Percentiles rank a stretch among this genome's conserved stretches.
phyloP scores from a whole-genome alignment of 148 eudicot species.

The Dysphania ambrosioides region DNA sequence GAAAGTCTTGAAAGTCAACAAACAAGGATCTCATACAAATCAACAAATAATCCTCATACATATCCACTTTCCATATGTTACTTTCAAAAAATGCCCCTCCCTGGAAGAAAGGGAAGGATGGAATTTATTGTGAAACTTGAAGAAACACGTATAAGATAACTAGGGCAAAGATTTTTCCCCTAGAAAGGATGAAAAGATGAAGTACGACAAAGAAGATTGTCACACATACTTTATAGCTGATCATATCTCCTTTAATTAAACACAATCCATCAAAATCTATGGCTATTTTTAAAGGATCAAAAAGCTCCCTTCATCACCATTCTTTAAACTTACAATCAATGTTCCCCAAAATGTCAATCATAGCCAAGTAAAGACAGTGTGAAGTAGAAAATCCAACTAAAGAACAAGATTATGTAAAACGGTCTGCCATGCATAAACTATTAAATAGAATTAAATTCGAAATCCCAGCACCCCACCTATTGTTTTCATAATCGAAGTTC shows the following conservation, averaged over 20 bases:
- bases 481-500: background rate
- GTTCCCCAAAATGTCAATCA: background rate
- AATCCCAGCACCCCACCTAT: background rate
- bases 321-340: background rate
- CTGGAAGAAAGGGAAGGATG: background rate
- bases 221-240: constrained; percentile 5
- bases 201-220: background rate
- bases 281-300: background rate
- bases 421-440: background rate
- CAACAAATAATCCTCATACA: constrained; percentile 7
- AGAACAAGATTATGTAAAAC: background rate
- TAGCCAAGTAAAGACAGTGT: too few relatives aligned
- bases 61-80: constrained; percentile 24
- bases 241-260: constrained; percentile 5
- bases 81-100: constrained; percentile 30
- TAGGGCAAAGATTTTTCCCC: constrained; percentile 2
- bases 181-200: constrained; percentile 9
- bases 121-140: constrained; percentile 12
- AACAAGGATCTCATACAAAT: background rate
- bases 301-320: constrained; percentile 8
- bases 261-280: constrained; percentile 9
- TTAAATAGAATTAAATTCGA: background rate
- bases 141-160: constrained; percentile 8
- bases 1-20: constrained; percentile 4
- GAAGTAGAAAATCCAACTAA: too few relatives aligned